A percentile compares a stretch with the other conserved stretches of the same genome.
Conservation (phyloP, 768 basidiomycete genomes). For the Trametes cingulata region DNA sequence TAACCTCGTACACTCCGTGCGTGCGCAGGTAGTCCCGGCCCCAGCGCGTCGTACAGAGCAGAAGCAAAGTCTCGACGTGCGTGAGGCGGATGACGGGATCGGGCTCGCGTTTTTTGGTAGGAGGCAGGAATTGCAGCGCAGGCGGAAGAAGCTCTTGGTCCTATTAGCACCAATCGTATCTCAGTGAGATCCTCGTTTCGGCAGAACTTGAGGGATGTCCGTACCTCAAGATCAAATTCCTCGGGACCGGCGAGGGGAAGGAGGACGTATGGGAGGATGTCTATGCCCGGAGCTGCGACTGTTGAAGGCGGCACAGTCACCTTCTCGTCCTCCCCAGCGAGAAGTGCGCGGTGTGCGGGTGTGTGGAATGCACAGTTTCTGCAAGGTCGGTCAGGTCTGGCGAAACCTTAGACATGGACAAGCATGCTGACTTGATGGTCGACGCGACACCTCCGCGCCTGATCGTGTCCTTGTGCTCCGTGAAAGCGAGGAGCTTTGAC, state of each 20-base stretch:
- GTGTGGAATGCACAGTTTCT: constrained; percentile 82
- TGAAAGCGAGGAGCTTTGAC: constrained; percentile 80
- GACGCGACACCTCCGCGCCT: constrained; percentile 86
- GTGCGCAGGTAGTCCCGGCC: constrained; percentile 80
- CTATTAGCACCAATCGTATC: constrained; percentile 41
- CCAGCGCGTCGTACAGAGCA: constrained; percentile 88
- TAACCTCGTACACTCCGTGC: constrained; percentile 85
- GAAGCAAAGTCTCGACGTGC: constrained; percentile 85
- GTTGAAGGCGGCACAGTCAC: constrained; percentile 61
- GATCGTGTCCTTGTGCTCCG: constrained; percentile 85
- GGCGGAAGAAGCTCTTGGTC: constrained; percentile 86
- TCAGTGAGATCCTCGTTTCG: too few relatives aligned
- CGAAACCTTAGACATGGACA: constrained; percentile 34
- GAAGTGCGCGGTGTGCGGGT: constrained; percentile 67
- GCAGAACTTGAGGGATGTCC: too few relatives aligned
- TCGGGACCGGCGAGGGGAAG: constrained; percentile 93
- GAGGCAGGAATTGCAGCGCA: constrained; percentile 84
- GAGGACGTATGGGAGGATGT: constrained; percentile 81
- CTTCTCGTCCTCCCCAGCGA: constrained; percentile 60
- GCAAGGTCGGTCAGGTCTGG: constrained; percentile 17
- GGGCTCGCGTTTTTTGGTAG: constrained; percentile 79
- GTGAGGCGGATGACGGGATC: constrained; percentile 77
- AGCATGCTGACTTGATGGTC: constrained; percentile 92
- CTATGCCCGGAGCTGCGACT: constrained; percentile 70
- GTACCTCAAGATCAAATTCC: constrained; percentile 88